Conservation (phyloP, 176 grass and related monocot species). For the Phyllostachys edulis region DNA sequence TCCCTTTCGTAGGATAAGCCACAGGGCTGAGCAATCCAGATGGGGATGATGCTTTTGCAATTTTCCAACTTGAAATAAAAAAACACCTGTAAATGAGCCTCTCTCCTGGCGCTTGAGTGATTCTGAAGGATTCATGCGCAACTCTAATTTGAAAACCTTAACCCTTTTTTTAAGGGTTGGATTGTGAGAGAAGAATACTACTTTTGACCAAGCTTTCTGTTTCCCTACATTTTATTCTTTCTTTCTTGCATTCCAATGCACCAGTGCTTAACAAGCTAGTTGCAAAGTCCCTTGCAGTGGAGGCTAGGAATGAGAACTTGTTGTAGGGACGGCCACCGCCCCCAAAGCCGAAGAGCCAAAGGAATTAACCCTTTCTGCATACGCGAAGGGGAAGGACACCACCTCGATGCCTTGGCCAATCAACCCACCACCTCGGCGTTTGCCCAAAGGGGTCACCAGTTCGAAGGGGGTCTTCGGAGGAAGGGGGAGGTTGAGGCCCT, state of each 20-base stretch:
- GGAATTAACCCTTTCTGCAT: too few relatives aligned
- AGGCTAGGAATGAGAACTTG: neutral
- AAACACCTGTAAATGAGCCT: neutral
- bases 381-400: too few relatives aligned
- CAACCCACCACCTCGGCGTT: too few relatives aligned
- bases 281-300: neutral
- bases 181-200: slow-evolving; percentile 37
- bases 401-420: too few relatives aligned
- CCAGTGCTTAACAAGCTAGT: neutral
- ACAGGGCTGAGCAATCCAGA: slow-evolving; percentile 16
- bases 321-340: too few relatives aligned
- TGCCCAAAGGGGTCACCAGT: too few relatives aligned
- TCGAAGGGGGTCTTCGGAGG: too few relatives aligned
- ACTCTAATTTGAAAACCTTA: neutral
- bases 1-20: slow-evolving; percentile 37
- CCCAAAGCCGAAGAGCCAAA: too few relatives aligned
- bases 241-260: neutral
- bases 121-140: slow-evolving; percentile 29
- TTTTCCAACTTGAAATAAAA: slow-evolving; percentile 23
- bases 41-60: slow-evolving; percentile 27
- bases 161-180: neutral
- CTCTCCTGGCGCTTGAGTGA: slow-evolving; percentile 32
- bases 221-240: neutral
- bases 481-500: too few relatives aligned
- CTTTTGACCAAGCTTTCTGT: slow-evolving; percentile 27